A percentile compares a stretch with the other conserved stretches of the same genome.
phyloP scores from a whole-genome alignment of 208 protist species.

The Wallacemonas sp. region DNA sequence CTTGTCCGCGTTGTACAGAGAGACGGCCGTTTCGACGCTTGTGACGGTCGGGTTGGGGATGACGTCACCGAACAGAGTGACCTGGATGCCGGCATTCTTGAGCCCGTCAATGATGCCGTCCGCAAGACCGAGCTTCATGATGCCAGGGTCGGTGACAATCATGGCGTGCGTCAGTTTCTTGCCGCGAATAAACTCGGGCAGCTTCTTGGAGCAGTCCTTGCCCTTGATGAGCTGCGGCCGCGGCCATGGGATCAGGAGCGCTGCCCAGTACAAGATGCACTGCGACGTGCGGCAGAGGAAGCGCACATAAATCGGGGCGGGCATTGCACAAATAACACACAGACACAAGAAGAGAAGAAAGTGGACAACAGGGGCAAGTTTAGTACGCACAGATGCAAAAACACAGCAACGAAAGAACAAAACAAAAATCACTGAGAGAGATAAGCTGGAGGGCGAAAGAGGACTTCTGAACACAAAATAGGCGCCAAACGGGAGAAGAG shows the following conservation, averaged over 20 bases:
- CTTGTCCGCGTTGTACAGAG: conserved; percentile 32
- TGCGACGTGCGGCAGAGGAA: conserved; percentile 34
- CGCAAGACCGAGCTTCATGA: conserved; percentile 58
- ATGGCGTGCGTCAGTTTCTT: conserved; percentile 40
- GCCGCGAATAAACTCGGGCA: conserved; percentile 37
- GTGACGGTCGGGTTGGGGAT: conserved; percentile 54
- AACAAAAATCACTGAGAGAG: neutral
- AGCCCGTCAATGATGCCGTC: conserved; percentile 37
- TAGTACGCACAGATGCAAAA: too few species aligned
- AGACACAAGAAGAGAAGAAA: conserved; percentile 1
- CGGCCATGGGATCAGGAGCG: conserved; percentile 36
- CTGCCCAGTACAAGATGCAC: conserved; percentile 23
- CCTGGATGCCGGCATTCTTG: conserved; percentile 30
- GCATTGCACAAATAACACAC: conserved; percentile 23
- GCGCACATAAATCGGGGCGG: conserved; percentile 34
- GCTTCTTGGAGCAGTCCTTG: conserved; percentile 22
- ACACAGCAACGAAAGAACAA: neutral
- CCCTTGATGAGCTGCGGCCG: conserved; percentile 39
- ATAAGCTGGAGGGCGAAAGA: neutral
- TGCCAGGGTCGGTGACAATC: conserved; percentile 49
- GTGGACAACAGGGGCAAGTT: neutral
- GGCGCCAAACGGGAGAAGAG: too few species aligned
- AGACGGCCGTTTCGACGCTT: conserved; percentile 38
- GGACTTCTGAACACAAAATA: too few species aligned
- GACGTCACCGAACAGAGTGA: conserved; percentile 50